Evolutionary conservation across 148 eudicot species (phyloP).

Genomic region (Camellia lanceoleosa): DNA sequence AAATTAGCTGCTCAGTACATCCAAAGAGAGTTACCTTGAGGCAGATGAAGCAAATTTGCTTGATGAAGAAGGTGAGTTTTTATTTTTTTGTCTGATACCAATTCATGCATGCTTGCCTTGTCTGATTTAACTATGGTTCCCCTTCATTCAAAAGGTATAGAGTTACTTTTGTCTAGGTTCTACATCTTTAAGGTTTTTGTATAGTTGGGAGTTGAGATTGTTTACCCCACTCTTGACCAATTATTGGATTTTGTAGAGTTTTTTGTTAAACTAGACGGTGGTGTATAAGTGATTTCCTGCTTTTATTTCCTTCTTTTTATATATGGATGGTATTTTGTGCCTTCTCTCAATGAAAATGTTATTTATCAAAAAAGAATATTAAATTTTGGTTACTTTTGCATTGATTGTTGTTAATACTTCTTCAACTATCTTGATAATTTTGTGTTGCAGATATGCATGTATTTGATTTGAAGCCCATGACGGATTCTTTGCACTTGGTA

Average conservation of each 20-base stretch:
- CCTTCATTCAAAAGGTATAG: neutral
- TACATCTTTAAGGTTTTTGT: no score
- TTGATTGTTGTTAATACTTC: neutral
- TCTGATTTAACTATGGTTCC: neutral
- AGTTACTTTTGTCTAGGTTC: no score
- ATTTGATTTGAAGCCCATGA: conserved; percentile 69
- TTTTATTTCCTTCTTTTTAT: no score
- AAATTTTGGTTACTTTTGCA: neutral
- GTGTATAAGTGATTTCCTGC: no score
- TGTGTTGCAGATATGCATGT: conserved; percentile 72
- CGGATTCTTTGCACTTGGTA: conserved; percentile 73
- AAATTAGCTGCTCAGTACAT: conserved; percentile 54
- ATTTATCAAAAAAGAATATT: no score
- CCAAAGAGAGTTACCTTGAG: conserved; percentile 49
- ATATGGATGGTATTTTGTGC: no score
- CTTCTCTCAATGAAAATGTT: no score
- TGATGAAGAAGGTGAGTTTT: conserved; percentile 62
- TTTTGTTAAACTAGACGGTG: no score
- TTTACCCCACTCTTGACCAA: no score
- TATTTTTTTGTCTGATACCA: neutral
- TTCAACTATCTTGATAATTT: conserved; percentile 16
- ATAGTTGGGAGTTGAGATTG: no score
- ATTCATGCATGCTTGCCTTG: neutral
- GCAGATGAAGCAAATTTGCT: conserved; percentile 80
- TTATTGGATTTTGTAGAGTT: no score